Conservation (phyloP, 2,329 filamentous ascomycete genomes). For the Chaetoscypha palmicola region DNA sequence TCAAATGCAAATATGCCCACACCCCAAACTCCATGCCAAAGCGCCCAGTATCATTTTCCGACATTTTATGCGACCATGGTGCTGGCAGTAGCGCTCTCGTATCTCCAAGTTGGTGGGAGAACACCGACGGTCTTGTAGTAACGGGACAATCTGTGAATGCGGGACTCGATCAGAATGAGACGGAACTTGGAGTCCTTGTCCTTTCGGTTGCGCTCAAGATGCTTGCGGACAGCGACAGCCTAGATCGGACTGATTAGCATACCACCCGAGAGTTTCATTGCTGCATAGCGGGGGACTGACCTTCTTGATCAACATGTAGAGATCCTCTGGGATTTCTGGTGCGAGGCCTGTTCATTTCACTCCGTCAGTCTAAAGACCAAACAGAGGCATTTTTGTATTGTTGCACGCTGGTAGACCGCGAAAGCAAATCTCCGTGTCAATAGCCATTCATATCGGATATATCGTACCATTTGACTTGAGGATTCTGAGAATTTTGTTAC, state of each 20-base stretch:
- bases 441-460: slow-evolving; percentile 18
- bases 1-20: slow-evolving; percentile 25
- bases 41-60: slow-evolving; percentile 12
- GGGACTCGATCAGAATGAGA: slow-evolving; percentile 99
- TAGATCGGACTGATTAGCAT: slow-evolving; percentile 20
- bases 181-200: slow-evolving; percentile 99
- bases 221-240: slow-evolving; percentile 99
- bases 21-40: slow-evolving; percentile 28
- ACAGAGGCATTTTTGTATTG: slow-evolving; percentile 60
- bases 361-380: slow-evolving; percentile 89
- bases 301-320: slow-evolving; percentile 99
- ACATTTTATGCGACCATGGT: slow-evolving; percentile 81
- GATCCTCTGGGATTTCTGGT: slow-evolving; percentile 97
- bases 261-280: background rate
- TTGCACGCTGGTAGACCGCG: slow-evolving; percentile 18
- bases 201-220: slow-evolving; percentile 99
- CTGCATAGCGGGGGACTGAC: slow-evolving; percentile 53
- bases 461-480: slow-evolving; percentile 94
- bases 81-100: slow-evolving; percentile 95
- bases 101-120: slow-evolving; percentile 92
- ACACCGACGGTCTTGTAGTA: slow-evolving; percentile 98
- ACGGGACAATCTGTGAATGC: slow-evolving; percentile 98
- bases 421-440: slow-evolving; percentile 30
- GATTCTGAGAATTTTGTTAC: slow-evolving; percentile 99
- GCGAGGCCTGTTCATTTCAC: slow-evolving; percentile 81